phyloP scores from a whole-genome alignment of 306 rosid species.

The Acmispon strigosus region DNA sequence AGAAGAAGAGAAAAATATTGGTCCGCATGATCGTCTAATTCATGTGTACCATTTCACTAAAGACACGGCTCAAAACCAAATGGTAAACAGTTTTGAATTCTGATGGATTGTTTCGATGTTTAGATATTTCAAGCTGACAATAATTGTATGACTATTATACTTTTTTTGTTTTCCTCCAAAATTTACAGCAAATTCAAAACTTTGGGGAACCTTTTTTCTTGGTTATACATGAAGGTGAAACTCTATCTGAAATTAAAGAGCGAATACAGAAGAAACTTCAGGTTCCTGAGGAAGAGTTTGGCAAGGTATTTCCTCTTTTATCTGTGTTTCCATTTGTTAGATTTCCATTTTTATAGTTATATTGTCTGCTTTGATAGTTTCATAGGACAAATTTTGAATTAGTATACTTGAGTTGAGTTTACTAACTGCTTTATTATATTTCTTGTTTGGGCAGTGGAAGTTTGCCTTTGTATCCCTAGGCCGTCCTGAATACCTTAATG shows the following conservation, averaged over 20 bases:
- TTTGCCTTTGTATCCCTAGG: constrained; percentile 80
- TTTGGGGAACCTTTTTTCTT: constrained; percentile 87
- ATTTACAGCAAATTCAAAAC: constrained; percentile 72
- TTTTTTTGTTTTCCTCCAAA: constrained; percentile 1
- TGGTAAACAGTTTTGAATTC: constrained; percentile 35
- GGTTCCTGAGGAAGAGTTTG: constrained; percentile 73
- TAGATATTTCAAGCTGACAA: not conserved
- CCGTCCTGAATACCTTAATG: constrained; percentile 84
- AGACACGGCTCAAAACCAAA: constrained; percentile 75
- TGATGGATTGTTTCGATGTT: not conserved
- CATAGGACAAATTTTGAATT: not conserved
- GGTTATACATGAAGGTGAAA: constrained; percentile 80
- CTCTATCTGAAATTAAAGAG: constrained; percentile 59
- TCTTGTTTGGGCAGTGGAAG: constrained; percentile 58
- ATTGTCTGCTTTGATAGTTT: constrained; percentile 14
- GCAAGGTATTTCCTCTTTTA: constrained; percentile 44
- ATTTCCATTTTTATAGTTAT: not conserved
- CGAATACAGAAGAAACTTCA: constrained; percentile 72
- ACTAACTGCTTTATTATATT: not conserved
- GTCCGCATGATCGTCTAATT: constrained; percentile 65
- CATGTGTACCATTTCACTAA: constrained; percentile 80
- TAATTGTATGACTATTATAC: not conserved
- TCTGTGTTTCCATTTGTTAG: not conserved
- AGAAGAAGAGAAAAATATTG: constrained; percentile 72
- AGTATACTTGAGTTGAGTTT: not conserved